These are phyloP conservation scores for Climacium dendroides DNA, from an alignment of 225 moss, liverwort and hornwort genomes.

Conservation along the genomic window DNA sequence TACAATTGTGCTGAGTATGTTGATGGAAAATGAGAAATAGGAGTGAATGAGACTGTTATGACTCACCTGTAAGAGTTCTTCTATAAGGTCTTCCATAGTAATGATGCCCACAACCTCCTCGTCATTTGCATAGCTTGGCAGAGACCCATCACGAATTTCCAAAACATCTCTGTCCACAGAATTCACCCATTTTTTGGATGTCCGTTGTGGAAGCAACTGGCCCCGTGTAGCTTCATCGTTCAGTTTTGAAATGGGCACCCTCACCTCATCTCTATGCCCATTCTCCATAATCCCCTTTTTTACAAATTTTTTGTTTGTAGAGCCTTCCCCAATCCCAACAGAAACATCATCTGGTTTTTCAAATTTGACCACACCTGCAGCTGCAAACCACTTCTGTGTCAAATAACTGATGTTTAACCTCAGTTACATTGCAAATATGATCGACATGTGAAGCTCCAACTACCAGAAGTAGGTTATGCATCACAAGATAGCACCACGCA, in stretches of 20 bases:
- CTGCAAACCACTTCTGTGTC: background rate
- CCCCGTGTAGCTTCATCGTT: slow-evolving; percentile 5
- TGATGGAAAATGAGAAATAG: background rate
- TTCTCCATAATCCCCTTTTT: background rate
- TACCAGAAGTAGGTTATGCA: background rate
- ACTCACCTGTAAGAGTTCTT: slow-evolving; percentile 77
- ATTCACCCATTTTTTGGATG: slow-evolving; percentile 19
- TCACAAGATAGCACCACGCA: background rate
- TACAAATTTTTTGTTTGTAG: background rate
- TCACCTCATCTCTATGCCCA: background rate
- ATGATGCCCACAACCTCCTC: slow-evolving; percentile 90
- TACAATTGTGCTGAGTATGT: background rate
- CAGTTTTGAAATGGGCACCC: background rate
- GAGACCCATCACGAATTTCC: slow-evolving; percentile 18
- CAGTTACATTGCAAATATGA: background rate
- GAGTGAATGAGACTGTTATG: background rate
- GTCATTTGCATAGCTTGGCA: slow-evolving; percentile 46
- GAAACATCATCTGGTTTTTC: slow-evolving; percentile 11
- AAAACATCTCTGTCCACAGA: slow-evolving; percentile 21
- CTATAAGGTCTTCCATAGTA: slow-evolving; percentile 92
- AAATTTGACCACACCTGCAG: slow-evolving; percentile 14
- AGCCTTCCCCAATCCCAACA: background rate
- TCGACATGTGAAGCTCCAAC: background rate
- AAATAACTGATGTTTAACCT: background rate
- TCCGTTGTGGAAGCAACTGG: slow-evolving; percentile 19